Base-by-base conservation (phyloP, 1,139 yeast species). In the Suhomyces choctaworum region DNA sequence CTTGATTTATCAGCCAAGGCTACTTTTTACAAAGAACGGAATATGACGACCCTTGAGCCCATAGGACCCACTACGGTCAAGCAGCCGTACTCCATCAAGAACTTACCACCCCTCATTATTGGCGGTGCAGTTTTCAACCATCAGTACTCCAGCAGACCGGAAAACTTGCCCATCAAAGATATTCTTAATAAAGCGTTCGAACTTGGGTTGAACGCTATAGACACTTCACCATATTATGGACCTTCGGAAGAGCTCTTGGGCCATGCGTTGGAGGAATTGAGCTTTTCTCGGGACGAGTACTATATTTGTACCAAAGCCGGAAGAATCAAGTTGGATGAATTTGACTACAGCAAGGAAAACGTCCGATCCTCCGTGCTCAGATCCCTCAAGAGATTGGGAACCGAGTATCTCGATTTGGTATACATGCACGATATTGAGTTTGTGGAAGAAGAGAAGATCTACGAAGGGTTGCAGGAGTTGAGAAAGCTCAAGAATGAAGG, bases 181-280 rank as follows among this genome's bases (percentile, higher is more conserved):
- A 74, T 90, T 36, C 53, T 90, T 16, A 58, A 64, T 31, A 52
- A 60, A 13, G 95, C 92, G 0, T 82, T 88, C 49, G 62, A 66
- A 15, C 57, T 68, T 16, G 97, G 96, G 0, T 66, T 87, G 41
- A 73, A 74, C 33, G 94, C 95, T 2, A 66, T 90, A 27, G 97
- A 92, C 54, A 88, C 96, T 0, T 84, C 96, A 0, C 96, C 97
- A 2, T 90, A 87, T 60, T 90, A 90, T 54, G 97, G 97, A 0
- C 89, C 89, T 0, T 85, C 95, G 4, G 97, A 90, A 53, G 70
- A 63, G 22, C 54, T 89, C 16, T 58, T 87, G 4, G 97, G 97
- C 1, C 46, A 66, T 7, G 92, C 90, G 0, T 62, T 90, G 43
- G 50, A 55, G 17, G 45, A 66, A 7, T 51, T 80, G 25, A 47